Conservation (phyloP, 2,329 filamentous ascomycete genomes). For the Fusarium setosum region DNA sequence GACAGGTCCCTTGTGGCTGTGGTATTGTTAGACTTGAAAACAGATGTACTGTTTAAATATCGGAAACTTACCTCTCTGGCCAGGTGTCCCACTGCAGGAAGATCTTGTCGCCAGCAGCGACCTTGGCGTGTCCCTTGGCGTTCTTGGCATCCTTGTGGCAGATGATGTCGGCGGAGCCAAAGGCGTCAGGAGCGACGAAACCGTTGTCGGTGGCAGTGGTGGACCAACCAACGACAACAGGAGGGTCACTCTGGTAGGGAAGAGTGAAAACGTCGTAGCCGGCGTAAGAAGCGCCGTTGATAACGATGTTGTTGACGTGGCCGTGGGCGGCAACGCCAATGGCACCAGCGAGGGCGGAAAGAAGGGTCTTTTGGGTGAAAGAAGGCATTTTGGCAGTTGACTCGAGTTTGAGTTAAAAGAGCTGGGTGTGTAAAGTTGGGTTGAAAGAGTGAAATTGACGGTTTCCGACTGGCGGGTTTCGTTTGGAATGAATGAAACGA, state of each 20-base stretch:
- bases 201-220: conserved; percentile 60
- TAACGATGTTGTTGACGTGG: conserved; percentile 42
- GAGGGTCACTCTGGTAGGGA: conserved; percentile 32
- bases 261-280: conserved; percentile 37
- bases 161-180: conserved; percentile 55
- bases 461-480: conserved; percentile 39
- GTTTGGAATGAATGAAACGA: conserved; percentile 40
- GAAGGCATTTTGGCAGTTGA: conserved; percentile 47
- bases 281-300: conserved; percentile 39
- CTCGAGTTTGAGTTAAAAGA: no score
- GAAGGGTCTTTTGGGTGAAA: conserved; percentile 39
- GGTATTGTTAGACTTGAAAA: background rate
- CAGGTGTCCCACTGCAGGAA: conserved; percentile 56
- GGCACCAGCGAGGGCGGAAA: conserved; percentile 43
- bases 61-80: conserved; percentile 45
- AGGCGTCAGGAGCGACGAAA: conserved; percentile 58
- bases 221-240: conserved; percentile 51
- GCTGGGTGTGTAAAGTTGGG: conserved; percentile 5
- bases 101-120: conserved; percentile 54
- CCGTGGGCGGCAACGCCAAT: conserved; percentile 44
- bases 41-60: background rate
- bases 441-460: conserved; percentile 16
- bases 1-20: conserved; percentile 63
- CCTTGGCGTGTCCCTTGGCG: conserved; percentile 52
- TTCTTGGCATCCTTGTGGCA: conserved; percentile 57